Base-by-base conservation (phyloP, 148 eudicot species). In the Arctostaphylos glauca region DNA sequence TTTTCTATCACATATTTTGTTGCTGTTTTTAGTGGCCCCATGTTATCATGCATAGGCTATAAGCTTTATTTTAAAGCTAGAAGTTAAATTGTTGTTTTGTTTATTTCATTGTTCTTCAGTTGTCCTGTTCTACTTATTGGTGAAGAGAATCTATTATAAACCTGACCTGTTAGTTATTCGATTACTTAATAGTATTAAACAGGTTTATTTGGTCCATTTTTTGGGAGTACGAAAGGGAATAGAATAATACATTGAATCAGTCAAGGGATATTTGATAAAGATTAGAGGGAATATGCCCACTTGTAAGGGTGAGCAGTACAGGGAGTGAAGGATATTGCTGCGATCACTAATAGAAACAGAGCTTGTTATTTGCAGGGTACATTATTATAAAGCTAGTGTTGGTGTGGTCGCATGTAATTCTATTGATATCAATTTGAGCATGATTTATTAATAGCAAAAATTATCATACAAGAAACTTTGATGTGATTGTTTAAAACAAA, bases 381-480 rank as follows among this genome's bases (percentile, higher is more conserved):
- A 47, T 18, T 72, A 10, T 77, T 3, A 50, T 50, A 77, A 5
- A 49, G 74, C 23, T 48, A 9, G 1, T 15, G 3, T 64, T 47
- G 48, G n/a, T 64, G 56, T 80, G 18, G 62, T 81, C 85, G 76
- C 76, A 44, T 66, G 84, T 76, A 19, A 31, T 62, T 64, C 62
- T 68, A 23, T 4, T 41, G 9, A 44, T 83, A 43, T 41, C 23
- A 38, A 52, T 41, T 31, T 41, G 64, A 38, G 9, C 21, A 13
- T 64, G 31, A 50, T 83, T 23, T 23, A 62, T 76, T 25, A 82
- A 62, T 76, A 52, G 75, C 81, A 62, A 21, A 48, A 5, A 66
- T 9, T 76, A 55, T 78, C 81, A 53, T 59, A 79, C 82, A 78
- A 78, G 78, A 78, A 78, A 82, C 43, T 16, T 55, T 77, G 52